Evolutionary conservation across 306 rosid species (phyloP).

Genomic region (Gynostemma pentaphyllum): DNA sequence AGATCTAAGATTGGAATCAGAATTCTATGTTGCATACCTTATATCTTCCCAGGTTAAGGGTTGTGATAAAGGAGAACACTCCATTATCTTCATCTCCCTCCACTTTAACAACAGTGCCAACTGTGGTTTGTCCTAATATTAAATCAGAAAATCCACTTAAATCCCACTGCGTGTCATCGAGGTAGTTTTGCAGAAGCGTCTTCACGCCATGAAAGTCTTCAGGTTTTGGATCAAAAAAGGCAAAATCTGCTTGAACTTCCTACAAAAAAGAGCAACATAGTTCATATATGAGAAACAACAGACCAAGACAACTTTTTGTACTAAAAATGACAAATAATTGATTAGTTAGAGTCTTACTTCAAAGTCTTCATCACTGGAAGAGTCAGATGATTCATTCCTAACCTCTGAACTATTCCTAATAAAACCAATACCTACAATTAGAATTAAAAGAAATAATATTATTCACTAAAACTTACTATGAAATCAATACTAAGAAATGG

Average conservation of each 20-base stretch:
- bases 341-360: constrained; percentile 27
- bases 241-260: constrained; percentile 79
- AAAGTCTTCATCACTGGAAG: constrained; percentile 49
- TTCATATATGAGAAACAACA: background rate
- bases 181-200: constrained; percentile 64
- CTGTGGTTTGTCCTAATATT: constrained; percentile 57
- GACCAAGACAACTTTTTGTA: too few relatives aligned
- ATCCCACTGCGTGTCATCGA: constrained; percentile 63
- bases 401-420: constrained; percentile 14
- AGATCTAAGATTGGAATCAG: background rate
- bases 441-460: constrained; percentile 1
- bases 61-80: constrained; percentile 49
- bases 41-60: constrained; percentile 62
- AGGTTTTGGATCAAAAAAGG: constrained; percentile 76
- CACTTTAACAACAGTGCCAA: constrained; percentile 63
- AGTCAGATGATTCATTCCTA: constrained; percentile 22
- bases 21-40: constrained; percentile 32
- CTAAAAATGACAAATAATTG: background rate
- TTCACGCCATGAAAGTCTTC: constrained; percentile 76
- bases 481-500: background rate
- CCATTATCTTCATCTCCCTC: constrained; percentile 83
- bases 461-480: constrained; percentile 1
- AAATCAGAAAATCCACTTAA: constrained; percentile 63
- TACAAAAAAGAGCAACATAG: constrained; percentile 18
- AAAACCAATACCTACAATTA: constrained; percentile 25